phyloP scores from a whole-genome alignment of 108 stramenopile genomes.

The Skeletonema potamos region DNA sequence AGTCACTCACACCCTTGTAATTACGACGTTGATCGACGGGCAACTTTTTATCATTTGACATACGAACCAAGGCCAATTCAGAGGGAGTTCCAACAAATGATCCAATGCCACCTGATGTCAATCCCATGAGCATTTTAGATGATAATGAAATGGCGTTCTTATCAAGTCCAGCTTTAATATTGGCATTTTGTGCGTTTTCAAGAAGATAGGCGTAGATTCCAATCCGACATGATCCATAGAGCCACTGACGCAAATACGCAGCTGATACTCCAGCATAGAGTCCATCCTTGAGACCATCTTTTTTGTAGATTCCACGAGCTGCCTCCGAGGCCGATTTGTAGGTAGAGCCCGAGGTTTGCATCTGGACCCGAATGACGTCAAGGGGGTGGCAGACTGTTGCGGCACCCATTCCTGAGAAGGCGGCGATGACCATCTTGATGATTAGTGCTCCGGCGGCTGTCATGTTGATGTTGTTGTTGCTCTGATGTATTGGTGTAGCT shows the following conservation, averaged over 20 bases:
- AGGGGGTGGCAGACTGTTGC: conserved; percentile 75
- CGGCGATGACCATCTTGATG: conserved; percentile 65
- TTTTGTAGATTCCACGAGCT: conserved; percentile 39
- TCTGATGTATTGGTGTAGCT: neutral
- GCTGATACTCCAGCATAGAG: conserved; percentile 72
- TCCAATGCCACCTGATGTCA: conserved; percentile 66
- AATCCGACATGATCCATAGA: conserved; percentile 74
- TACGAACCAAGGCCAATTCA: conserved; percentile 69
- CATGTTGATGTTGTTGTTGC: conserved; percentile 16
- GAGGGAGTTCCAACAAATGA: conserved; percentile 73
- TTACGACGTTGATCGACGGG: conserved; percentile 57
- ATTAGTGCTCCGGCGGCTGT: conserved; percentile 40
- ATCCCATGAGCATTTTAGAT: conserved; percentile 66
- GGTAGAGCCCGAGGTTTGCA: conserved; percentile 64
- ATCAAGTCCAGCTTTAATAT: conserved; percentile 49
- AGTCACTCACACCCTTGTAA: conserved; percentile 67
- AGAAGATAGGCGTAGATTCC: conserved; percentile 71
- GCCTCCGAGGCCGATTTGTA: conserved; percentile 44
- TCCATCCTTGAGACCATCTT: conserved; percentile 50
- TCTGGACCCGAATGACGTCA: conserved; percentile 74
- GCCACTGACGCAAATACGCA: conserved; percentile 73
- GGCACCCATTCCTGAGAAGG: conserved; percentile 75
- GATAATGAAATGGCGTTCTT: conserved; percentile 64
- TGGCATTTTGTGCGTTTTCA: conserved; percentile 60
- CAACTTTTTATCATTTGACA: conserved; percentile 72